Evolutionary conservation across 73 alveolate genomes (phyloP), one percentile per base, ranked within the genome.

Genomic region (Tetrahymena elliotti): DNA sequence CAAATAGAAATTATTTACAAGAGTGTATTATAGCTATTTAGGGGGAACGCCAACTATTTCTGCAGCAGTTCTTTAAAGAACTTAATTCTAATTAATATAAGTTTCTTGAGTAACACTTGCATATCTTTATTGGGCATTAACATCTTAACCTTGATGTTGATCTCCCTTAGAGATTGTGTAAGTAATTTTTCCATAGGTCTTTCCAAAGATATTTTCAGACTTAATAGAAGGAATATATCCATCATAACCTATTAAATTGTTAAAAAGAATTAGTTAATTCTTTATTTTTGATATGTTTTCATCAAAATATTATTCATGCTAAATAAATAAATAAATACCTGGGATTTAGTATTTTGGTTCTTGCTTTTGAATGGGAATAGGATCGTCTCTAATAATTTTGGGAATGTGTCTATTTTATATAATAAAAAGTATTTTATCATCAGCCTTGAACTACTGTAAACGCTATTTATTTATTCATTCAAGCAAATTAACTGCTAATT

Each of bases 21-120:
- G 84, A 54, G 93, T 38, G 94, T 94, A 94, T 88, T 94, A 93
- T 1, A 84, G 41, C 24, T 94, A 88, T 84, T 88, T 84, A 18
- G 96, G 95, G 35, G 54, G 93, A 31, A 94, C 96, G 9, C 96
- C 96, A 41, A 94, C 96, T 15, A 94, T 94, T 88, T 94, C 96
- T 41, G 96, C 96, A 40, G 96, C 96, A 38, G 96, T 94, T 88
- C 96, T 84, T 22, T 84, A 92, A 84, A 84, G 53, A 9, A 94
- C 96, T 24, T 94, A 84, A 88, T 94, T 94, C 52, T 94, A 88
- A 92, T 94, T 94, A 53, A 84, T 38, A 88, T 47, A 94, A 33
- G 96, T 94, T 88, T 94, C 96, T 88, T 94, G 53, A n/a, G 93
- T 53, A 38, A 84, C 35, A 38, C 95, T 84, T 83, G 93, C 93